These are phyloP conservation scores for Thalassiosira pacifica DNA, from an alignment of 352 stramenopile species.

Conservation along the genomic window DNA sequence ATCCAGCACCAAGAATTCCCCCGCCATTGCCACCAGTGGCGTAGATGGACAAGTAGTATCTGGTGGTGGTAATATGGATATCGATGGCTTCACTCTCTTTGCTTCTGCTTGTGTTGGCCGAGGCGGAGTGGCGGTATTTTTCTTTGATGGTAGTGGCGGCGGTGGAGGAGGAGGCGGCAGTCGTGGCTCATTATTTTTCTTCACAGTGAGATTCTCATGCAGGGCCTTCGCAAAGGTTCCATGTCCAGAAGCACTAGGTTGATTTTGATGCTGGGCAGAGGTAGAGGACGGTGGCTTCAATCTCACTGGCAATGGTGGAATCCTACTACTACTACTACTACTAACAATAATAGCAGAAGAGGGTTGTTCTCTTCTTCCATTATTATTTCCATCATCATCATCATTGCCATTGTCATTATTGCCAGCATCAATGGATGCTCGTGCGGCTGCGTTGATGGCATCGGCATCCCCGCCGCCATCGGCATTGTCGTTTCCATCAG, in stretches of 20 bases:
- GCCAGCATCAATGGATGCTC: neutral
- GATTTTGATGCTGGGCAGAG: too few relatives aligned
- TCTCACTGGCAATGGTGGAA: too few relatives aligned
- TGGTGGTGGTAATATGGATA: neutral
- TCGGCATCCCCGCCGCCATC: neutral
- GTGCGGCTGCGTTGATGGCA: neutral
- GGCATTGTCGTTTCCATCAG: neutral
- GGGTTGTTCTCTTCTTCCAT: neutral
- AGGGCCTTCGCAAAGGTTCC: neutral
- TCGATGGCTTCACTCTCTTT: neutral
- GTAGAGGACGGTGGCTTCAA: too few relatives aligned
- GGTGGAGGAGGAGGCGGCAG: slow-evolving; percentile 27
- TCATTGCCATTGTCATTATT: neutral
- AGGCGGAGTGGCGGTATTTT: neutral
- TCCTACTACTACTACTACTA: neutral
- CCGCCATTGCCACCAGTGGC: slow-evolving; percentile 32
- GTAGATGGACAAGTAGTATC: slow-evolving; percentile 17
- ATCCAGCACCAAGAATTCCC: slow-evolving; percentile 39
- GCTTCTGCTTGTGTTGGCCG: neutral
- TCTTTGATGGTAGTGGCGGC: neutral
- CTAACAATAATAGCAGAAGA: neutral
- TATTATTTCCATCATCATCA: neutral
- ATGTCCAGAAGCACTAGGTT: too few relatives aligned
- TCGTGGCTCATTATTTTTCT: slow-evolving; percentile 9
- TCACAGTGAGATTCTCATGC: neutral